A percentile compares a stretch with the other conserved stretches of the same genome.
Evolutionary conservation across 108 stramenopile species (phyloP).

Genomic region (Nitzschia putrida): DNA sequence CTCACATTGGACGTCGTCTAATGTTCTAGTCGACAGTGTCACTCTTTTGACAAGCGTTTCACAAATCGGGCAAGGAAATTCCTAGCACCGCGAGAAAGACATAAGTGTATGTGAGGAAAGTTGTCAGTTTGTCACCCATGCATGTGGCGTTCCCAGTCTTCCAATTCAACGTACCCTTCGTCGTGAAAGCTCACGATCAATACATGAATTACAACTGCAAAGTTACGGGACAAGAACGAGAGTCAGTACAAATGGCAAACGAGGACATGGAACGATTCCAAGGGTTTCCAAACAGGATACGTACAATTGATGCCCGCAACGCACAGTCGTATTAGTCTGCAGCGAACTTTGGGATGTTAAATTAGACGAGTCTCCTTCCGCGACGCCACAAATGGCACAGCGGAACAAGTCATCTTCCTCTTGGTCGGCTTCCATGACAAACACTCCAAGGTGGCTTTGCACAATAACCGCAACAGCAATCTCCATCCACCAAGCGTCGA

Average conservation of each 20-base stretch:
- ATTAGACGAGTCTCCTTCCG: slow-evolving; percentile 83
- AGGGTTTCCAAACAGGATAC: neutral
- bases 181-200: slow-evolving; percentile 77
- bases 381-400: slow-evolving; percentile 80
- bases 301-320: slow-evolving; percentile 84
- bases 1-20: slow-evolving; percentile 83
- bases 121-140: too few species aligned
- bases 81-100: slow-evolving; percentile 3
- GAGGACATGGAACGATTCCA: too few species aligned
- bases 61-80: slow-evolving; percentile 86
- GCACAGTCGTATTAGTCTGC: slow-evolving; percentile 80
- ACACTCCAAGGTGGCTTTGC: neutral
- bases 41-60: slow-evolving; percentile 80
- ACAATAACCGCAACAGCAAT: neutral
- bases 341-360: slow-evolving; percentile 74
- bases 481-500: too few species aligned
- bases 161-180: slow-evolving; percentile 39
- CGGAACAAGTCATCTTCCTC: slow-evolving; percentile 82
- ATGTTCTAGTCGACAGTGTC: slow-evolving; percentile 74
- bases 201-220: slow-evolving; percentile 66
- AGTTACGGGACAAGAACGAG: too few species aligned
- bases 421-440: slow-evolving; percentile 37
- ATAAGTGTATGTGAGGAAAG: neutral
- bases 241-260: too few species aligned
- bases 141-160: too few species aligned